Evolutionary conservation across 805 yeast genomes (phyloP).

Genomic region (Helenozyma rhizophorensis): DNA sequence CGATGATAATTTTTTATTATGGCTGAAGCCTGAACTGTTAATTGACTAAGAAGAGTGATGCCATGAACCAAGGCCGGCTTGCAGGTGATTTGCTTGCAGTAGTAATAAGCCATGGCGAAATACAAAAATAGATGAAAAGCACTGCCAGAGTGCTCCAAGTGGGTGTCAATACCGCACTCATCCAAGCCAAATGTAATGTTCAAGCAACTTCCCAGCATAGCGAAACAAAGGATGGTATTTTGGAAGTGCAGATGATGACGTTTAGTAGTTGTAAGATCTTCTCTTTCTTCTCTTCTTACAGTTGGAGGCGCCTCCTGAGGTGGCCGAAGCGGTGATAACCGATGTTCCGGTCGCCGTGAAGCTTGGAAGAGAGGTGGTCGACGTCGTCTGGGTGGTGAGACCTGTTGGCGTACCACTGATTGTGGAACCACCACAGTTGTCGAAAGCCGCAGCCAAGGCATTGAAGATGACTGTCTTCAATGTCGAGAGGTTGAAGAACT

Average conservation of each 20-base stretch:
- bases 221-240: neutral
- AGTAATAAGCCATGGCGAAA: too few species aligned
- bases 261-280: conserved; percentile 21
- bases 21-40: too few species aligned
- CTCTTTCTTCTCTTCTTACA: conserved; percentile 24
- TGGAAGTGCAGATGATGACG: neutral
- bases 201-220: conserved; percentile 1
- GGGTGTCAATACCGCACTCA: too few species aligned
- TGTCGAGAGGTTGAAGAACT: conserved; percentile 34
- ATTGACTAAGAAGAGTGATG: too few species aligned
- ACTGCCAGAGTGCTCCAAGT: too few species aligned
- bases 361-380: conserved; percentile 22
- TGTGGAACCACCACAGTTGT: conserved; percentile 31
- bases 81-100: too few species aligned
- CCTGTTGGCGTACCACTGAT: conserved; percentile 20
- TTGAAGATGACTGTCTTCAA: conserved; percentile 37
- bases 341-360: conserved; percentile 17
- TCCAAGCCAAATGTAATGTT: too few species aligned
- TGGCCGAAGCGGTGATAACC: conserved; percentile 14
- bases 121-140: too few species aligned
- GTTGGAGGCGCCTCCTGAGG: conserved; percentile 12
- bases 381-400: conserved; percentile 17
- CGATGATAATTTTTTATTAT: too few species aligned
- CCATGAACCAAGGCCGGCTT: too few species aligned
- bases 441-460: conserved; percentile 40